These are phyloP conservation scores for Amyloporia xantha DNA, from an alignment of 768 basidiomycete genomes.

Conservation along the genomic window DNA sequence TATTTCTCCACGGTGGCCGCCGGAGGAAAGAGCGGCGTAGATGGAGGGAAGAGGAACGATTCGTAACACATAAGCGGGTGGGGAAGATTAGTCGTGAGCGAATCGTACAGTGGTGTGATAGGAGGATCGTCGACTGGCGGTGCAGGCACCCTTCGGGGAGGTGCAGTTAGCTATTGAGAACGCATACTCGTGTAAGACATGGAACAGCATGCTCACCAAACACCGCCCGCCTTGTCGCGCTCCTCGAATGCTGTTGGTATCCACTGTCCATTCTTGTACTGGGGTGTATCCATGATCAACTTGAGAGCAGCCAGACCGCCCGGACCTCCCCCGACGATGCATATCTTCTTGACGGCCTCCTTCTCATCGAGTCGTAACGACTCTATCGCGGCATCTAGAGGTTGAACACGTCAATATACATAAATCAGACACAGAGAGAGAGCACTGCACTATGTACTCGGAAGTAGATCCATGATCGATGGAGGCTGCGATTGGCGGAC, in stretches of 20 bases:
- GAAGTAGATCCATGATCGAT: slow-evolving; percentile 12
- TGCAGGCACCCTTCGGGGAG: slow-evolving; percentile 50
- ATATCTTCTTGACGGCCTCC: slow-evolving; percentile 31
- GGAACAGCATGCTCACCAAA: slow-evolving; percentile 51
- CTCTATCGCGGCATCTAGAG: slow-evolving; percentile 4
- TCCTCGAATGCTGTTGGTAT: slow-evolving; percentile 56
- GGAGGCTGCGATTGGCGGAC: not conserved
- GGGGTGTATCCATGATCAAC: slow-evolving; percentile 49
- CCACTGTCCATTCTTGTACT: slow-evolving; percentile 59
- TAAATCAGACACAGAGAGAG: not conserved
- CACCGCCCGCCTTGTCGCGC: slow-evolving; percentile 59
- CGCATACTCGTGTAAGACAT: not conserved
- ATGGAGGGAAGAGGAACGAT: slow-evolving; percentile 60
- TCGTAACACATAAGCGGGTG: slow-evolving; percentile 71
- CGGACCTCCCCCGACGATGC: slow-evolving; percentile 74
- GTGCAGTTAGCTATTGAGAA: too few species aligned
- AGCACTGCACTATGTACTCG: slow-evolving; percentile 10
- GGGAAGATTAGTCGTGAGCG: slow-evolving; percentile 75
- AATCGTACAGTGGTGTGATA: slow-evolving; percentile 68
- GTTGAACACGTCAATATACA: not conserved
- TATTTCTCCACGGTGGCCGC: slow-evolving; percentile 63
- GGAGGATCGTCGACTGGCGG: slow-evolving; percentile 46
- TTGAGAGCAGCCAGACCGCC: slow-evolving; percentile 68
- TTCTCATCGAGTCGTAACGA: not conserved
- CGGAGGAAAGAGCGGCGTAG: slow-evolving; percentile 61